These are phyloP conservation scores for Euphorbia pulcherrima DNA, from an alignment of 345 rosid species.

Conservation along the genomic window DNA sequence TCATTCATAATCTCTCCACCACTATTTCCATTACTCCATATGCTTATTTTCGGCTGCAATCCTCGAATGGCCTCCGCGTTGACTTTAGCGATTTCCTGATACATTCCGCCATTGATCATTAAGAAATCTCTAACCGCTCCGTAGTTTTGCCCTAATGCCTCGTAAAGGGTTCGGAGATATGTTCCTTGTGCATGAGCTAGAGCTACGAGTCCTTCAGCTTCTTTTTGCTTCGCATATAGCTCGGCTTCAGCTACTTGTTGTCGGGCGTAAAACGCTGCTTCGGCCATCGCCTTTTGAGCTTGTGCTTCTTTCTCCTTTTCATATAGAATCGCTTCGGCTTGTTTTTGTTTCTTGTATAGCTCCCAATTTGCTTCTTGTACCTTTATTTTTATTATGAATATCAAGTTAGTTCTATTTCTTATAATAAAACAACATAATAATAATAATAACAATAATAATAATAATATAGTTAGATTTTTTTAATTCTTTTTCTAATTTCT, in stretches of 20 bases:
- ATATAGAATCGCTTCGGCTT: conserved; percentile 55
- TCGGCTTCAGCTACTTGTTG: conserved; percentile 40
- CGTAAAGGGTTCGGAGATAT: conserved; percentile 50
- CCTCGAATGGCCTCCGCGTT: conserved; percentile 60
- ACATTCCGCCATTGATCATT: conserved; percentile 53
- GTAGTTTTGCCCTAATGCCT: conserved; percentile 52
- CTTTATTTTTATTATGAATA: conserved; percentile 6
- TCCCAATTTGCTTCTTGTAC: conserved; percentile 81
- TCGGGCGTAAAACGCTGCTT: conserved; percentile 47
- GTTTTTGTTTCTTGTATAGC: conserved; percentile 55
- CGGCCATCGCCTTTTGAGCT: conserved; percentile 60
- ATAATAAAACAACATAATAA: too few relatives aligned
- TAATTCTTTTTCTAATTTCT: too few relatives aligned
- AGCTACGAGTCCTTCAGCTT: conserved; percentile 61
- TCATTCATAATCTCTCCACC: conserved; percentile 12
- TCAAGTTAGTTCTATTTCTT: not conserved
- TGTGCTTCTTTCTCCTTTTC: conserved; percentile 54
- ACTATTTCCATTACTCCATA: conserved; percentile 51
- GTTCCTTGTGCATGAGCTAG: conserved; percentile 60
- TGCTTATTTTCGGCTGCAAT: conserved; percentile 61
- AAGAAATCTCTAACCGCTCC: conserved; percentile 50
- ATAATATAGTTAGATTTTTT: too few relatives aligned
- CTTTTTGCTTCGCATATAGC: conserved; percentile 47
- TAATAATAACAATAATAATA: too few relatives aligned
- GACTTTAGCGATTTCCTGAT: conserved; percentile 49